Evolutionary conservation across 192 early-diverging fungal genomes (phyloP).

Genomic region (Entophlyctis luteolus): DNA sequence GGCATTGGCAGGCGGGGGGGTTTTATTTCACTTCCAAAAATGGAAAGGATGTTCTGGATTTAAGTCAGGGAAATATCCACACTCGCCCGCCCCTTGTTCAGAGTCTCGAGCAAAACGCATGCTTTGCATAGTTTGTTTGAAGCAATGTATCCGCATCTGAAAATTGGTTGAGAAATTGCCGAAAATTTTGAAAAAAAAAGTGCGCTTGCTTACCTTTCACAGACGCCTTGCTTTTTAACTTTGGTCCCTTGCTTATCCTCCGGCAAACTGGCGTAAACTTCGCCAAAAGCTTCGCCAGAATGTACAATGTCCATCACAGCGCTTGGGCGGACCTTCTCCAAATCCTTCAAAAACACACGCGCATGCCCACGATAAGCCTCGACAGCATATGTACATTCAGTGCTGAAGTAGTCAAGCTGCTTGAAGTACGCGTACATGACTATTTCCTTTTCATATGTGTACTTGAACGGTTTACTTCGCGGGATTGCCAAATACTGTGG

Average conservation of each 20-base stretch:
- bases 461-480: conserved; percentile 97
- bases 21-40: too few species aligned
- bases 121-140: conserved; percentile 91
- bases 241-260: neutral
- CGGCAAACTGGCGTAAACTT: neutral
- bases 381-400: conserved; percentile 96
- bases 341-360: conserved; percentile 88
- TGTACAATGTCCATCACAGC: conserved; percentile 94
- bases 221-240: conserved; percentile 27
- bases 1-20: neutral
- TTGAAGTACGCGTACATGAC: conserved; percentile 98
- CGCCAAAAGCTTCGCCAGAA: conserved; percentile 80
- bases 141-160: conserved; percentile 89
- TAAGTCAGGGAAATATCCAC: too few species aligned
- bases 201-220: conserved; percentile 15
- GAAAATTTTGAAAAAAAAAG: neutral
- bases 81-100: conserved; percentile 79
- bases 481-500: conserved; percentile 58
- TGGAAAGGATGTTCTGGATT: too few species aligned
- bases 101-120: conserved; percentile 85
- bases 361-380: conserved; percentile 96
- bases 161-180: neutral
- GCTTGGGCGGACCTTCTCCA: conserved; percentile 82
- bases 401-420: conserved; percentile 96
- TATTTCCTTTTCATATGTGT: conserved; percentile 99